Evolutionary conservation across 2,329 filamentous ascomycete species (phyloP), one percentile per base, ranked within the genome.

Genomic region (Sclerotinia subarctica): DNA sequence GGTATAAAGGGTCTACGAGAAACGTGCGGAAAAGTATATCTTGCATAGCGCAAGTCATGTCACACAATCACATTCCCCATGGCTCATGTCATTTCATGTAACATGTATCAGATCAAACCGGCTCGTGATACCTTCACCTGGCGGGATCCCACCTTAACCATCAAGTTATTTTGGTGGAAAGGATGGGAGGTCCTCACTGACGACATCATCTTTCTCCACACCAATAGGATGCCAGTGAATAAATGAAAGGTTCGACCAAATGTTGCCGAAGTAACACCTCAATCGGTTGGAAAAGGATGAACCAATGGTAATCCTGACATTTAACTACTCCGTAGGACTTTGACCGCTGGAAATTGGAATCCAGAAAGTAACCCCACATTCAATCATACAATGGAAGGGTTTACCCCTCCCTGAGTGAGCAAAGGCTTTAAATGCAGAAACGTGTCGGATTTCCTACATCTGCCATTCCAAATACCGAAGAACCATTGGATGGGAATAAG

Each of bases 41-140:
- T 57, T 57, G 54, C 32, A 57, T 57, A 13, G 32, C 32, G 54
- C 54, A 57, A 38, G n/a, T 57, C 54, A 57, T 57, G 54, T 57
- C 32, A 57, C 53, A 57, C 53, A 57, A 32, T 57, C 53, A 57
- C 35, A 24, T 57, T 56, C 7, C 17, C 38, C 38, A 42, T 42
- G 38, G 38, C 38, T 42, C 38, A 42, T 56, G 32, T 24, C 54
- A 57, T 38, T 17, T n/a, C 21, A 13, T 19, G 8, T 35, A 35
- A 4, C 53, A 10, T 35, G 29, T 29, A 15, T 35, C 53, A 19
- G 53, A 56, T 35, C 53, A 35, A 21, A 57, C 24, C 2, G 32
- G 54, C 54, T 57, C 54, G 54, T 42, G 54, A 57, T 57, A 24
- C 54, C 54, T 38, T 42, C 54, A 42, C 32, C 32, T 38, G 53